Evolutionary conservation across 352 stramenopile genomes (phyloP), one percentile per base, ranked within the genome.

Genomic region (Pythium aphanidermatum): DNA sequence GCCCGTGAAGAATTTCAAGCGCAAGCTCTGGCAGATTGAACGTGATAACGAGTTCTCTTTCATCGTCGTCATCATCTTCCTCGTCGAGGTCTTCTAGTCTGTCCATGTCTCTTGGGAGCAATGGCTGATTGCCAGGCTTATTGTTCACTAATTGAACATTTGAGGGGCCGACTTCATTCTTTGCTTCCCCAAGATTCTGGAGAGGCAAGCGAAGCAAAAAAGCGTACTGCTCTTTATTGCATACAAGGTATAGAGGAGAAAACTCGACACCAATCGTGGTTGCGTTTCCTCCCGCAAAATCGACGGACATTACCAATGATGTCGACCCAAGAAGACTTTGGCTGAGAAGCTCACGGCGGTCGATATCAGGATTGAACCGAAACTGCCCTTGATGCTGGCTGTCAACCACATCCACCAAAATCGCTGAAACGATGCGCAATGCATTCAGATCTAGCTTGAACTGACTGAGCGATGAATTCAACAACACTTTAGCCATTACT

Each of bases 141-240:
- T n/a, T n/a, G n/a, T n/a, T n/a, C n/a, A n/a, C n/a, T n/a, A n/a
- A n/a, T n/a, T n/a, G n/a, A n/a, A n/a, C n/a, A n/a, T n/a, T n/a
- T n/a, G n/a, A n/a, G n/a, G n/a, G 27, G 10, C 12, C 25, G 1
- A 13, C 6, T 21, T 40, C 16, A 11, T 16, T 8, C 13, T 3
- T 33, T 9, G 61, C 62, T 46, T 93, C 82, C 31, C 64, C 55
- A 17, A 86, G 72, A 42, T 93, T 92, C 35, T 88, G 76, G 30
- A 86, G 68, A 13, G 82, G 79, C 3, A 88, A 64, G 14, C 74
- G 68, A 17, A 92, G 46, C 16, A 93, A 51, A 45, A 93, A 88
- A 0, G 70, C 74, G 37, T 92, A 89, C 34, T 93, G 82, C 27
- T 88, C 79, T 50, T 87, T 71, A 37, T 87, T 92, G 49, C 79